Evolutionary conservation across 106 monocot species (phyloP), one percentile per base, ranked within the genome.

Genomic region (Allium cepa): DNA sequence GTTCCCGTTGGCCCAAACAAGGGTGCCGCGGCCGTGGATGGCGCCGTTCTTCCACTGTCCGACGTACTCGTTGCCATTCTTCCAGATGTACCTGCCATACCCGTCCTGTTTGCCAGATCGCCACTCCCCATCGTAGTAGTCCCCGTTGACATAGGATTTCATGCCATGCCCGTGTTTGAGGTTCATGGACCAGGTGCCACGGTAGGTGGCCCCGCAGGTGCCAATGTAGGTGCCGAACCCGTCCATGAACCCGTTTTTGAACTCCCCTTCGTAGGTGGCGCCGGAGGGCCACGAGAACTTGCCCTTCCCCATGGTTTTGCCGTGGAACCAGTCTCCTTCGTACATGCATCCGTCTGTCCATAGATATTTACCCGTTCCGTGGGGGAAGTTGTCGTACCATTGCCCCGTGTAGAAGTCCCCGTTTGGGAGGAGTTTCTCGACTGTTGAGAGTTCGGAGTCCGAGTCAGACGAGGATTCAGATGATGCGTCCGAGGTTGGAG

Each of bases 61-160:
- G 26, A 65, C 68, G 70, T 85, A 92, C 78, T 87, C 77, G 53
- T 78, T 79, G 3, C 88, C 87, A 36, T 71, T 70, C 46, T 64
- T 59, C 92, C 92, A 92, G 4, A 78, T 59, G 67, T 92, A 92
- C 62, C 80, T 64, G 2, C 87, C 87, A 14, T 80, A 72, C 0
- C 87, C 92, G 6, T 92, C 84, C 53, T 87, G 91, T 7, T 75
- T 18, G 0, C 82, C 84, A 14, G 63, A 10, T 0, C 56, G 73
- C 91, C 91, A 91, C 63, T 82, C 82, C 17, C 91, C 91, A 8
- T 87, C 91, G 71, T 91, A 91, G 71, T 68, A 73, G 58, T 91
- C 91, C 11, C 91, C 91, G 26, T 81, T 81, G 9, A 75, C 75
- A 75, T 84, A 91, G 9, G 53, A 73, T 79, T 80, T 81, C 68